phyloP scores from a whole-genome alignment of 176 grass and related monocot genomes.

The Metroxylon sagu region DNA sequence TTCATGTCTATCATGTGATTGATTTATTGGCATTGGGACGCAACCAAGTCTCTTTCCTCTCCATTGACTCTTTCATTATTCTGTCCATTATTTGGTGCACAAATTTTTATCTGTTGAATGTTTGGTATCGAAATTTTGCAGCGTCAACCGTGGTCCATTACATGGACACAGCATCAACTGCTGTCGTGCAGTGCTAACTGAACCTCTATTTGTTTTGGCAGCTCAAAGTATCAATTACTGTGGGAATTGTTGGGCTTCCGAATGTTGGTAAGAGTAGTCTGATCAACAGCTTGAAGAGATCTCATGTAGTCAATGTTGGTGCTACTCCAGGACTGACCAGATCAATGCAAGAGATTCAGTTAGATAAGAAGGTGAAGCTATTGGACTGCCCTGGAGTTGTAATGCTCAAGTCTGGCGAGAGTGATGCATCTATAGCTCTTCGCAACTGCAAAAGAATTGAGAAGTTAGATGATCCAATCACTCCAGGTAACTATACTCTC shows the following conservation, averaged over 20 bases:
- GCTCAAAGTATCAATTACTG: conserved; percentile 90
- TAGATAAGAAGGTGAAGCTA: conserved; percentile 95
- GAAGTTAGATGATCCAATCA: conserved; percentile 80
- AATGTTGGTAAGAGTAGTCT: conserved; percentile 98
- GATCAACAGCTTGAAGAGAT: conserved; percentile 96
- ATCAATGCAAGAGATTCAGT: conserved; percentile 91
- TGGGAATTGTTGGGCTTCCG: conserved; percentile 92
- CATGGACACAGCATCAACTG: too few relatives aligned
- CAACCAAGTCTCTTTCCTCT: too few relatives aligned
- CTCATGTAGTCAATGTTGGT: conserved; percentile 82
- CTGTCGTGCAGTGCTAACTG: not conserved
- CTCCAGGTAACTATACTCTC: conserved; percentile 41
- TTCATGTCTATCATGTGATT: too few relatives aligned
- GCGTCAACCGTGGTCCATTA: too few relatives aligned
- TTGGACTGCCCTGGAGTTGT: conserved; percentile 95
- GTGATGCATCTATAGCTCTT: conserved; percentile 60
- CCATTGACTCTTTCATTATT: too few relatives aligned
- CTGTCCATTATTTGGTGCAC: too few relatives aligned
- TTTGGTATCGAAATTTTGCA: too few relatives aligned
- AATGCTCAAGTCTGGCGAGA: conserved; percentile 61
- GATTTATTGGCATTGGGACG: too few relatives aligned
- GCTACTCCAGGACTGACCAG: conserved; percentile 87
- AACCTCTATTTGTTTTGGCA: conserved; percentile 25
- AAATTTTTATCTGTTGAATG: too few relatives aligned
- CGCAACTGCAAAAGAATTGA: conserved; percentile 85